A percentile compares a stretch with the other conserved stretches of the same genome.
Conservation (phyloP, 1,284 basidiomycete genomes). For the Trametes versicolor region DNA sequence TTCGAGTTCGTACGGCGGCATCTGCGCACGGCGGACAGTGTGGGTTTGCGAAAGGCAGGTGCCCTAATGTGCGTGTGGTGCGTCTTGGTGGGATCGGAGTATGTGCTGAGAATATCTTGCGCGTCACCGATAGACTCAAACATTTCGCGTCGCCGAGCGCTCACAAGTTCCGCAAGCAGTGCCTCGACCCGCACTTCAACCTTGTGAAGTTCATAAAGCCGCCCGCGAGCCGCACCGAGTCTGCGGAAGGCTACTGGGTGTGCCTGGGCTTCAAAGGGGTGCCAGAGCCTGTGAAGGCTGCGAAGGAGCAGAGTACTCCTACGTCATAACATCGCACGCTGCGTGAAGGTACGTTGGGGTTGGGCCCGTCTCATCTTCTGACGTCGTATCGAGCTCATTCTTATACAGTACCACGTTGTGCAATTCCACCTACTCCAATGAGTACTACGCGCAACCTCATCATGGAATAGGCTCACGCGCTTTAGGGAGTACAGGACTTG, state of each 20-base stretch:
- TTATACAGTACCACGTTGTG: too few species aligned
- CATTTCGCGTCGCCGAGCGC: conserved; percentile 75
- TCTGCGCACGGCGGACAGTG: conserved; percentile 56
- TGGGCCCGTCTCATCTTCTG: too few species aligned
- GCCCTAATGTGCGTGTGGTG: conserved; percentile 66
- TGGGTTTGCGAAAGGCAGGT: conserved; percentile 59
- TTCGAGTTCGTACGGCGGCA: conserved; percentile 66
- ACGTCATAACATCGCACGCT: background rate
- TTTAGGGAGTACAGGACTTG: too few species aligned
- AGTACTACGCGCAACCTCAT: too few species aligned
- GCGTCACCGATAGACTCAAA: conserved; percentile 64
- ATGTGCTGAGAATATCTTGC: conserved; percentile 11
- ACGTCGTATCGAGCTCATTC: too few species aligned
- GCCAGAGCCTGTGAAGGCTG: background rate
- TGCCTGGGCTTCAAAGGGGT: conserved; percentile 67
- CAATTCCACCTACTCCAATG: too few species aligned
- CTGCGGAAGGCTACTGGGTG: conserved; percentile 80
- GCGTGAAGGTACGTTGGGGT: too few species aligned
- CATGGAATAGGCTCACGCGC: too few species aligned
- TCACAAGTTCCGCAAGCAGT: conserved; percentile 60
- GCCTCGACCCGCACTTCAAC: conserved; percentile 66
- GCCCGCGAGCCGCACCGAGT: conserved; percentile 70
- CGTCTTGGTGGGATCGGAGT: background rate
- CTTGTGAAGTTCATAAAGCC: conserved; percentile 72
- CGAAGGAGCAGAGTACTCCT: background rate